Evolutionary conservation across 192 early-diverging fungal genomes (phyloP), one percentile per base, ranked within the genome.

Genomic region (Podila clonocystis): DNA sequence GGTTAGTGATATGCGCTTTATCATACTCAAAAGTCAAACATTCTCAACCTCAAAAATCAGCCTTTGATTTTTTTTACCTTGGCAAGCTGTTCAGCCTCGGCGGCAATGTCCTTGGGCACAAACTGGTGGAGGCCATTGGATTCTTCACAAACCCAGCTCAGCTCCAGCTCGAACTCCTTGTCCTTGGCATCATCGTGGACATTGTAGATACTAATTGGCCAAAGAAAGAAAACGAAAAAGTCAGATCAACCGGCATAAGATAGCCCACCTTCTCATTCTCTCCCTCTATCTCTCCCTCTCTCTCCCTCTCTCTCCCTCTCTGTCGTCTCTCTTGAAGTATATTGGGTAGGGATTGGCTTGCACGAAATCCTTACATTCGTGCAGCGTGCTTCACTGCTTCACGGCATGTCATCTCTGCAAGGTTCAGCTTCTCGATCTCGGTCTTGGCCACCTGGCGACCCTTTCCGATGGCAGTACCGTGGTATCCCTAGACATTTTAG

Each of bases 151-250:
- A 99, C 87, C 98, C 98, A 99, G 84, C 93, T 97, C 66, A 98
- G 85, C 84, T 99, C 98, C 28, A 99, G 91, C 85, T 99, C 97
- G 91, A 98, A 99, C 67, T 96, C 94, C 87, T 98, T 98, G 86
- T 99, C 98, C 84, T 99, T 99, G 62, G 94, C 90, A 34, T 98
- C 96, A 82, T 98, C 98, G 74, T 98, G 96, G 49, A 94, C 95
- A 45, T 92, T 87, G 82, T 99, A 94, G 67, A 99, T 97, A 69
- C 95, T 96, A 84, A 41, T 12, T 9, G 2, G 13, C 17, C 13
- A 45, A 45, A 45, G 8, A 45, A 13, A 45, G 13, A 8, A 45
- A 1, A 45, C 0, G 8, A 45, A 45, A 45, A 0, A 0, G 41
- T 45, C 8, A 45, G 15, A 45, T 45, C 12, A 45, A 45, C 41